phyloP scores from a whole-genome alignment of 75 land plant species.

The Adiantum capillusveneris region DNA sequence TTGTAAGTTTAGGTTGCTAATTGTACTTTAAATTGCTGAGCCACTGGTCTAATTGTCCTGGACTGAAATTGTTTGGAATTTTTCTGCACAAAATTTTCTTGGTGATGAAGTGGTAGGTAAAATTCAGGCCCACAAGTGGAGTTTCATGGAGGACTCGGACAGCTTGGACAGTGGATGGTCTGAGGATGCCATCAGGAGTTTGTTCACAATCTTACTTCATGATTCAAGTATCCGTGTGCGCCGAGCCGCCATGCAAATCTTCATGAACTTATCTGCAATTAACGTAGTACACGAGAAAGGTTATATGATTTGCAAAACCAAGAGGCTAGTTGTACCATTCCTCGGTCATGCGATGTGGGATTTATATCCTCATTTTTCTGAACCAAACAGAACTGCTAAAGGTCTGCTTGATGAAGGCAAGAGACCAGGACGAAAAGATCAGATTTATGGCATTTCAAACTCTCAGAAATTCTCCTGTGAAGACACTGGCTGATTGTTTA shows the following conservation, averaged over 20 bases:
- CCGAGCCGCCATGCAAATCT: background rate
- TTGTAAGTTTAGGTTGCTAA: background rate
- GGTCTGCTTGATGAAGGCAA: background rate
- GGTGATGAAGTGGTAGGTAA: background rate
- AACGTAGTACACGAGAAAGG: background rate
- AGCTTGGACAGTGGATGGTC: background rate
- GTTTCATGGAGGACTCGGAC: background rate
- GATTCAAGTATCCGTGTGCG: conserved; percentile 6
- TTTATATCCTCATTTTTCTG: no score
- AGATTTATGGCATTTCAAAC: background rate
- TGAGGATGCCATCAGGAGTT: background rate
- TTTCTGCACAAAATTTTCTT: background rate
- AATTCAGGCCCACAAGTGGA: background rate
- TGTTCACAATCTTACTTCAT: background rate
- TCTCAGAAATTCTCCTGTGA: background rate
- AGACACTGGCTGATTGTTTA: background rate
- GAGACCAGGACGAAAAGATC: conserved; percentile 4
- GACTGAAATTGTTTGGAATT: background rate
- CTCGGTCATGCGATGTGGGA: no score
- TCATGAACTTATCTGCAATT: background rate
- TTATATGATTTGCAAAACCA: no score
- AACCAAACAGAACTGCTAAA: no score
- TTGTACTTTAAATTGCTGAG: background rate
- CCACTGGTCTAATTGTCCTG: background rate
- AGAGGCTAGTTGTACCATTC: no score